These are phyloP conservation scores for Acanthamoeba triangularis DNA, from an alignment of 208 protist genomes.

Conservation along the genomic window DNA sequence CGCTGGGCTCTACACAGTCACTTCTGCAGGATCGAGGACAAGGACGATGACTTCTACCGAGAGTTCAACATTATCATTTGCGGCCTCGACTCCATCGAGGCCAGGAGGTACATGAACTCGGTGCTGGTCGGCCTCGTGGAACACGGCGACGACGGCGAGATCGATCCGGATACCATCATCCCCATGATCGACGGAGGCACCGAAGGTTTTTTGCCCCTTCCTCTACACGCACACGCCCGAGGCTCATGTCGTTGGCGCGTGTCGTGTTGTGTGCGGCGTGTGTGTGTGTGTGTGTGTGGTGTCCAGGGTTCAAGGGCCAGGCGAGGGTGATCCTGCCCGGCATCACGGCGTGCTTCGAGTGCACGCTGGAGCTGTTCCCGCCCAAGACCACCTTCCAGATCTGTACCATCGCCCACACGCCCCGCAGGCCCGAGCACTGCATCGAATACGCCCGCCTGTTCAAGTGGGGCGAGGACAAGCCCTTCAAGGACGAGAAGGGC, in stretches of 20 bases:
- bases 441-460: conserved; percentile 95
- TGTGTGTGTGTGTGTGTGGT: too few species aligned
- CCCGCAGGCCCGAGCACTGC: conserved; percentile 97
- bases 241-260: neutral
- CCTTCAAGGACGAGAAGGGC: conserved; percentile 22
- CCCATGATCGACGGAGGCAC: conserved; percentile 99
- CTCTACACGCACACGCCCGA: neutral
- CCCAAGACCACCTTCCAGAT: conserved; percentile 91
- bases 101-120: conserved; percentile 97
- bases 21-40: conserved; percentile 95
- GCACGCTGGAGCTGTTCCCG: conserved; percentile 64
- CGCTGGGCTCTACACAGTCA: conserved; percentile 84
- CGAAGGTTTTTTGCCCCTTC: conserved; percentile 89
- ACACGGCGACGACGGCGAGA: conserved; percentile 89
- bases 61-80: conserved; percentile 96
- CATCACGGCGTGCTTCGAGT: conserved; percentile 93
- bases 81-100: conserved; percentile 97
- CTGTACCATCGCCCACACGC: conserved; percentile 97
- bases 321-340: conserved; percentile 94
- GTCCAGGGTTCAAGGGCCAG: conserved; percentile 96
- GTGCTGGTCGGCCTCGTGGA: conserved; percentile 77
- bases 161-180: conserved; percentile 91
- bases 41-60: conserved; percentile 95
- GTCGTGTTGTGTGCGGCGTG: too few species aligned
- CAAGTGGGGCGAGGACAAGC: conserved; percentile 83